Conservation (phyloP, 1,284 basidiomycete species). For the Austroboletus sp. region DNA sequence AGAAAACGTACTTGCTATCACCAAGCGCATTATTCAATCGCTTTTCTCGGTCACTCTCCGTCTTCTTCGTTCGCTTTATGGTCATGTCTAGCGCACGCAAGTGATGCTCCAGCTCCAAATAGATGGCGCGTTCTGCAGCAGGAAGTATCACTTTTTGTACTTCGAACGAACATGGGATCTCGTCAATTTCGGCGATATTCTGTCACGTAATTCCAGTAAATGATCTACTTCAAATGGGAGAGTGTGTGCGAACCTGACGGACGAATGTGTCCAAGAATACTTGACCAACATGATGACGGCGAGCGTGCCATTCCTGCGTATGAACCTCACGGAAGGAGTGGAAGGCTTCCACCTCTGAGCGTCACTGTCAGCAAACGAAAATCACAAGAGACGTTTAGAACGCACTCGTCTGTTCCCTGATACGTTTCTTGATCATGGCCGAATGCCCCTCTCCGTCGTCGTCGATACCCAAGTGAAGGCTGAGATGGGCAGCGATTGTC, state of each 20-base stretch:
- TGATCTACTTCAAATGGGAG: neutral
- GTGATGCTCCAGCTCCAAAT: constrained; percentile 92
- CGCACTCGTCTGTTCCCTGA: constrained; percentile 76
- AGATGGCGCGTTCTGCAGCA: constrained; percentile 90
- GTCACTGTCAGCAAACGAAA: constrained; percentile 4
- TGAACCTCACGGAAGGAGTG: constrained; percentile 94
- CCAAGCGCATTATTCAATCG: constrained; percentile 82
- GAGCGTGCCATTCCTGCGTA: constrained; percentile 85
- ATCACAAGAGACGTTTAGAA: constrained; percentile 5
- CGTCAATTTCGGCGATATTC: constrained; percentile 95
- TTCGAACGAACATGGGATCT: constrained; percentile 76
- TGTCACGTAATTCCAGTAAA: constrained; percentile 33
- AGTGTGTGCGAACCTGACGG: constrained; percentile 56
- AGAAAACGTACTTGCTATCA: constrained; percentile 66
- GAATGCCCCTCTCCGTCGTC: constrained; percentile 82
- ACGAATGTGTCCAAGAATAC: constrained; percentile 79
- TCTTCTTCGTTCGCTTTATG: constrained; percentile 78
- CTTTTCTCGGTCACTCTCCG: constrained; percentile 85
- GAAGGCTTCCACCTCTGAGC: constrained; percentile 82
- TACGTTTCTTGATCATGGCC: constrained; percentile 69
- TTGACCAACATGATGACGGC: constrained; percentile 80
- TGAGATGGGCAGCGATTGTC: constrained; percentile 82
- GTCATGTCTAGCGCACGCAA: constrained; percentile 84
- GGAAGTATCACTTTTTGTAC: constrained; percentile 70
- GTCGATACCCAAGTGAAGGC: constrained; percentile 81